phyloP scores from a whole-genome alignment of 345 rosid species.

The Linum tenue region DNA sequence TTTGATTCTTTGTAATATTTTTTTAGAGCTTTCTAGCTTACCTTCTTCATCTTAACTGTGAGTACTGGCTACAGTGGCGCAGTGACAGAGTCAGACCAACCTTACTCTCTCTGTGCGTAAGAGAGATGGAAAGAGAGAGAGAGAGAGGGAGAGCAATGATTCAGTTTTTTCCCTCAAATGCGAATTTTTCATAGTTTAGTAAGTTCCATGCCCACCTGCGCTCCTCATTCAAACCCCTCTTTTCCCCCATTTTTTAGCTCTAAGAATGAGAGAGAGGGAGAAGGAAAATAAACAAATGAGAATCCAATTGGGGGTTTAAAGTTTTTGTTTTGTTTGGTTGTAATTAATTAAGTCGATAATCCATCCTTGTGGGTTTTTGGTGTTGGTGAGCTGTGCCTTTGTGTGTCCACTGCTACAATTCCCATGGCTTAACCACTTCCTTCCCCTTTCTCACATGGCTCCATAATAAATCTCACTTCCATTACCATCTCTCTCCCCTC shows the following conservation, averaged over 20 bases:
- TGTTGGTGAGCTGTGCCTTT: slow-evolving; percentile 41
- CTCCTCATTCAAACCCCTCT: background rate
- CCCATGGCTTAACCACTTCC: slow-evolving; percentile 8
- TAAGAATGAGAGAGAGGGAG: background rate
- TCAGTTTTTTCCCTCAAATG: slow-evolving; percentile 26
- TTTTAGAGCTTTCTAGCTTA: no score
- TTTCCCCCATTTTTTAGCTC: slow-evolving; percentile 23
- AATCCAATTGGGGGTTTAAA: no score
- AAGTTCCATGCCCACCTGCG: no score
- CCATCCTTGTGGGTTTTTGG: slow-evolving; percentile 15
- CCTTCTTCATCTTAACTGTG: no score
- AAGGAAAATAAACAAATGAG: background rate
- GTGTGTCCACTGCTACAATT: slow-evolving; percentile 7
- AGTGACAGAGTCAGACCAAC: no score
- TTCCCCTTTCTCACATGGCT: slow-evolving; percentile 34
- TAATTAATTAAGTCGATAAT: slow-evolving; percentile 12
- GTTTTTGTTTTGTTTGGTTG: no score
- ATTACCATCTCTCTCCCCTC: background rate
- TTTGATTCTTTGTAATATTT: no score
- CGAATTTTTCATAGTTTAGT: no score
- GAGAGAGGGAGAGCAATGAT: slow-evolving; percentile 49
- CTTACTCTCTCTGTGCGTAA: no score
- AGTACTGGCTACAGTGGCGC: no score
- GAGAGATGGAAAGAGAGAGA: no score
- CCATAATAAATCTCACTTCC: slow-evolving; percentile 35